A percentile compares a stretch with the other conserved stretches of the same genome.
phyloP scores from a whole-genome alignment of 2,329 filamentous ascomycete genomes.

The Pseudocercospora ulei region DNA sequence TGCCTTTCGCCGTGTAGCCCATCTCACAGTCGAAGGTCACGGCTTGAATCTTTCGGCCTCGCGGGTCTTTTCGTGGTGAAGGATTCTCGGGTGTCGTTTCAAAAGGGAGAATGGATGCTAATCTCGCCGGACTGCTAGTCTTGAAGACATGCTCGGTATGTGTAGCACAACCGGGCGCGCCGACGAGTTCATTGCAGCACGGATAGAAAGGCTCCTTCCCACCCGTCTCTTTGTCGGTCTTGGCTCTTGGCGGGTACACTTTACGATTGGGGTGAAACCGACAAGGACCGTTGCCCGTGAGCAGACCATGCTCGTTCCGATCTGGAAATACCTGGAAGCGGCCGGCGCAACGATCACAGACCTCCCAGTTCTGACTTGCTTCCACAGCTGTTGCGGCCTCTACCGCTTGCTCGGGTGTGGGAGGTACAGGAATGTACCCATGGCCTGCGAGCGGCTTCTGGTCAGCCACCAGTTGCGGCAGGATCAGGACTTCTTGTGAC shows the following conservation, averaged over 20 bases:
- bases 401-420: slow-evolving; percentile 56
- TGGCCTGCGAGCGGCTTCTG: slow-evolving; percentile 54
- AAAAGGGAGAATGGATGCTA: slow-evolving; percentile 73
- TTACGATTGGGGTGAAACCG: slow-evolving; percentile 69
- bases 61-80: slow-evolving; percentile 37
- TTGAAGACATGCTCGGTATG: slow-evolving; percentile 78
- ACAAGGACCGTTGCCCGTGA: slow-evolving; percentile 69
- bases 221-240: slow-evolving; percentile 47
- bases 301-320: slow-evolving; percentile 64
- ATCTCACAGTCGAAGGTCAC: slow-evolving; percentile 95
- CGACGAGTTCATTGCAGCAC: slow-evolving; percentile 69
- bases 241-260: slow-evolving; percentile 49
- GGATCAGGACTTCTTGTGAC: slow-evolving; percentile 57
- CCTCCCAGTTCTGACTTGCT: slow-evolving; percentile 66
- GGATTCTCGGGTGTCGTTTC: slow-evolving; percentile 61
- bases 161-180: slow-evolving; percentile 67
- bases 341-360: slow-evolving; percentile 74
- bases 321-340: slow-evolving; percentile 91
- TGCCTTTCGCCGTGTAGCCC: slow-evolving; percentile 80
- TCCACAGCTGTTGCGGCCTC: slow-evolving; percentile 56
- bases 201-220: slow-evolving; percentile 55
- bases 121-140: slow-evolving; percentile 60
- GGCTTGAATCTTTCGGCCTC: slow-evolving; percentile 42
- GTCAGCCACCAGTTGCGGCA: slow-evolving; percentile 53
- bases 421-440: slow-evolving; percentile 65